A percentile compares a stretch with the other conserved stretches of the same genome.
These are phyloP conservation scores for Nemania abortiva DNA, from an alignment of 2,329 filamentous ascomycete species.

Conservation along the genomic window DNA sequence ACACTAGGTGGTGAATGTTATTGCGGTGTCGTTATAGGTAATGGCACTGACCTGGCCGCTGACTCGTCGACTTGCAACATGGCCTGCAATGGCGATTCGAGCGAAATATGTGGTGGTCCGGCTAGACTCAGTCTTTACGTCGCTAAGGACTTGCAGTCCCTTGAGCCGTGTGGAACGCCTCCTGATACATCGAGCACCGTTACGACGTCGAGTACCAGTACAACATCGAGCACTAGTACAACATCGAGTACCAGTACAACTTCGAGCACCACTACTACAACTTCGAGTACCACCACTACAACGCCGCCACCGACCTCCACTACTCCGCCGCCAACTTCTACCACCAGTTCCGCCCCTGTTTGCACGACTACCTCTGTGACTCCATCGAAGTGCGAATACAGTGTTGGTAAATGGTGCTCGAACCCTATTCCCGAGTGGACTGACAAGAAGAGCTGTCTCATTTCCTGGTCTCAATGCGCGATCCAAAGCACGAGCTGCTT, in stretches of 20 bases:
- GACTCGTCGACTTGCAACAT: conserved; percentile 60
- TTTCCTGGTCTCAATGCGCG: conserved; percentile 58
- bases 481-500: conserved; percentile 65
- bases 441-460: conserved; percentile 57
- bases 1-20: conserved; percentile 57
- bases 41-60: conserved; percentile 54
- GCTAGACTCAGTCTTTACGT: conserved; percentile 60
- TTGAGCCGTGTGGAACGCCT: conserved; percentile 51
- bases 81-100: conserved; percentile 63
- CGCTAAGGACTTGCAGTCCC: conserved; percentile 62
- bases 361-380: conserved; percentile 62
- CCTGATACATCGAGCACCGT: conserved; percentile 56
- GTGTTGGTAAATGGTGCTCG: conserved; percentile 62
- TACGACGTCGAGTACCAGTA: conserved; percentile 56
- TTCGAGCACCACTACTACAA: conserved; percentile 56
- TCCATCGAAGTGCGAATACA: conserved; percentile 65
- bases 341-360: conserved; percentile 48
- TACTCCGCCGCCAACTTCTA: conserved; percentile 36
- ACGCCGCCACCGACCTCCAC: conserved; percentile 37
- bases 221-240: conserved; percentile 57
- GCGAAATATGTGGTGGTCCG: conserved; percentile 59
- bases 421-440: conserved; percentile 62
- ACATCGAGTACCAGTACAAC: conserved; percentile 56
- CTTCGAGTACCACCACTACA: conserved; percentile 58
- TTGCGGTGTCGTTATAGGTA: conserved; percentile 66